A percentile compares a stretch with the other conserved stretches of the same genome.
These are phyloP conservation scores for Nemania sp. DNA, from an alignment of 2,329 filamentous ascomycete species.

Conservation along the genomic window DNA sequence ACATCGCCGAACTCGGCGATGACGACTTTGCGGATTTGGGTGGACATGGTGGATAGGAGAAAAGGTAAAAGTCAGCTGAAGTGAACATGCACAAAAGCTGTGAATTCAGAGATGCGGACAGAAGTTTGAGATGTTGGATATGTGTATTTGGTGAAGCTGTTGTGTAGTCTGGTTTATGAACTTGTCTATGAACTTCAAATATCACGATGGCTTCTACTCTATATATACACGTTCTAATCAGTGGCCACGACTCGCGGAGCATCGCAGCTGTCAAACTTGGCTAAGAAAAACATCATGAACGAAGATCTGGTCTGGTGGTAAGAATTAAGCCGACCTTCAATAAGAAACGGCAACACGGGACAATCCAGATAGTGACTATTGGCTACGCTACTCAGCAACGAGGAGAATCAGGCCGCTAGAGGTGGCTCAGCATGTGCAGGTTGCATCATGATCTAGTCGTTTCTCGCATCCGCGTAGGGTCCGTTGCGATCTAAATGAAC, in stretches of 20 bases:
- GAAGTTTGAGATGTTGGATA: neutral
- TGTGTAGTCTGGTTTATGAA: neutral
- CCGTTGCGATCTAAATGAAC: neutral
- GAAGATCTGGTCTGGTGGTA: neutral
- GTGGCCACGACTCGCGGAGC: neutral
- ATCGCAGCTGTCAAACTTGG: neutral
- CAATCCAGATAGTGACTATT: neutral
- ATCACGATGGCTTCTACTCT: too few species aligned
- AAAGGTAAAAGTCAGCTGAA: neutral
- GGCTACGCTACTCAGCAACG: neutral
- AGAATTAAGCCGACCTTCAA: slow-evolving; percentile 6
- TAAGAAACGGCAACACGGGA: neutral
- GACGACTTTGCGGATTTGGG: slow-evolving; percentile 22
- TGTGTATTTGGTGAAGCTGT: neutral
- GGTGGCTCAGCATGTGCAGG: neutral
- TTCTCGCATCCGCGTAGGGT: neutral
- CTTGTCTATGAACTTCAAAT: too few species aligned
- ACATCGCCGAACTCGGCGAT: slow-evolving; percentile 24
- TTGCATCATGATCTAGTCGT: neutral
- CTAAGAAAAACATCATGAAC: neutral
- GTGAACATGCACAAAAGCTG: too few species aligned
- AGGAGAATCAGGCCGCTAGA: neutral
- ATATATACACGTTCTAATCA: neutral
- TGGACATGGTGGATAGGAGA: slow-evolving; percentile 10
- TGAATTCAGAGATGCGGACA: neutral